Conservation (phyloP, 1,284 basidiomycete species). For the Acaromyces ingoldii region DNA sequence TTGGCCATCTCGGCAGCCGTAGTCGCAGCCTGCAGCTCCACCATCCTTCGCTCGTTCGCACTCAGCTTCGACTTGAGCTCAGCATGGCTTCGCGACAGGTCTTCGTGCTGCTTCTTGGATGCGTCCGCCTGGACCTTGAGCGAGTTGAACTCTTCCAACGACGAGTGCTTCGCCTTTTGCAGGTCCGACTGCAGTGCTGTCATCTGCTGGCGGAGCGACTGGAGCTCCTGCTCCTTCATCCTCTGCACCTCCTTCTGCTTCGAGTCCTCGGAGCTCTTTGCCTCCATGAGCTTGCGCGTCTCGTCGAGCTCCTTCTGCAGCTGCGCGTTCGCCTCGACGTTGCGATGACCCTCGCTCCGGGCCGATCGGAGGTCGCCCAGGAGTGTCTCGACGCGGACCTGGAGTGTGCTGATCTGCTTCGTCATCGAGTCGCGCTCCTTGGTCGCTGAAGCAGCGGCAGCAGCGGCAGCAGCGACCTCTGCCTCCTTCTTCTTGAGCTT, state of each 20-base stretch:
- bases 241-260: slow-evolving; percentile 77
- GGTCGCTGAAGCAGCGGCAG: slow-evolving; percentile 60
- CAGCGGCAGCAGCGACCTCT: slow-evolving; percentile 62
- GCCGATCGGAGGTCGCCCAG: slow-evolving; percentile 64
- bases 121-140: slow-evolving; percentile 53
- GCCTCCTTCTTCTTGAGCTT: slow-evolving; percentile 75
- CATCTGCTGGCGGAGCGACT: slow-evolving; percentile 67
- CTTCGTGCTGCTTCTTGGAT: slow-evolving; percentile 35
- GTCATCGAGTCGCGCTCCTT: slow-evolving; percentile 49
- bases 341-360: slow-evolving; percentile 62
- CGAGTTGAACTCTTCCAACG: slow-evolving; percentile 37
- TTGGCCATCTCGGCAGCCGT: slow-evolving; percentile 67
- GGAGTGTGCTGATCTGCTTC: slow-evolving; percentile 61
- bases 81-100: slow-evolving; percentile 6
- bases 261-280: slow-evolving; percentile 79
- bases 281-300: slow-evolving; percentile 65
- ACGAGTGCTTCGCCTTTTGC: slow-evolving; percentile 44
- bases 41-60: slow-evolving; percentile 20
- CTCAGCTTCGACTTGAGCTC: slow-evolving; percentile 6
- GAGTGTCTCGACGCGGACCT: slow-evolving; percentile 66
- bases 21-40: slow-evolving; percentile 59
- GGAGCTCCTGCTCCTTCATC: slow-evolving; percentile 78
- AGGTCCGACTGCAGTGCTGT: slow-evolving; percentile 46
- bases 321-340: slow-evolving; percentile 59
- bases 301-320: slow-evolving; percentile 81